phyloP scores from a whole-genome alignment of 306 rosid genomes.

The cucumber (Cucumis sativus) region Cucumber_9930_V3 NC_026657.2:33721501-33722000 shows the following conservation, averaged over 20 bases:
- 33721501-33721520: background rate
- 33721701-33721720: constrained; percentile 14
- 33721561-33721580: background rate
- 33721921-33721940: constrained; percentile 67
- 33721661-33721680: background rate
- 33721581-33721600: background rate
- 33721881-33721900: background rate
- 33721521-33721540: background rate
- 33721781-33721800: constrained; percentile 88
- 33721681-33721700: constrained; percentile 6
- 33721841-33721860: constrained; percentile 7
- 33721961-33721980: constrained; percentile 50
- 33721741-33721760: constrained; percentile 42
- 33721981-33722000: constrained; percentile 79
- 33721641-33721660: background rate
- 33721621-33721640: background rate
- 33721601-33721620: background rate
- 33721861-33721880: background rate
- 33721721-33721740: constrained; percentile 74
- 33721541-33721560: background rate
- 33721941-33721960: constrained; percentile 48
- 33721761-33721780: constrained; percentile 46
- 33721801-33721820: constrained; percentile 62
- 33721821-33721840: constrained; percentile 72
- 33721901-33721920: constrained; percentile 28